Evolutionary conservation across 768 basidiomycete genomes (phyloP), one percentile per base, ranked within the genome.

Genomic region (Auricularia auricula-judae): DNA sequence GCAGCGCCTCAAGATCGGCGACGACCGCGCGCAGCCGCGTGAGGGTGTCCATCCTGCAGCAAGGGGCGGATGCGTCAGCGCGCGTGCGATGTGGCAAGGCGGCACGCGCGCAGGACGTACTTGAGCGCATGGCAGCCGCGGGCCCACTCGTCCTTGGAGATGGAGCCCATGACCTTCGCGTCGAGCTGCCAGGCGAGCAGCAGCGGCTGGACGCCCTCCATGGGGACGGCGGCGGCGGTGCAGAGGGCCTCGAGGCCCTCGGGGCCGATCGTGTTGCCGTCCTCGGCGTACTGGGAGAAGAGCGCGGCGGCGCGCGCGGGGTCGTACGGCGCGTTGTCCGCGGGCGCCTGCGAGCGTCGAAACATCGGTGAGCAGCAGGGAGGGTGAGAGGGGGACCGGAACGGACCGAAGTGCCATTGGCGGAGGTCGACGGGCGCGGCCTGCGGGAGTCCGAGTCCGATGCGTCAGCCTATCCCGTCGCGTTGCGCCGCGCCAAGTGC

Each of bases 161-260:
- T 77, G 68, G 85, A 88, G 36, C 80, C 88, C 85, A 93, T 86
- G 70, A 91, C 88, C 65, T 79, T 77, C 10, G 87, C 81, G 58
- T 81, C 77, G 64, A 89, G 73, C 68, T 88, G 86, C 91, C 91
- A 93, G 29, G 88, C 83, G 14, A 92, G 76, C 18, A 92, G 78
- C 63, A 93, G 77, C 21, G 89, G 87, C 66, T 84, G 74, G 4
- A 86, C 78, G 36, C 89, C 88, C 21, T 92, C 90, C 73, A 93
- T 76, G 0, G 88, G 78, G 58, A 92, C 81, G n/a, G 82, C 76
- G 12, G 86, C 83, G 66, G 91, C 88, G 33, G 67, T 79, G 74
- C 88, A 93, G 35, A 94, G 74, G 62, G 75, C 78, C 73, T 87
- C 85, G 67, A 92, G 84, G 2, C 89, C 89, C 65, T 85, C 88